These are phyloP conservation scores for Claviceps arundinis DNA, from an alignment of 2,329 filamentous ascomycete species.

Conservation along the genomic window DNA sequence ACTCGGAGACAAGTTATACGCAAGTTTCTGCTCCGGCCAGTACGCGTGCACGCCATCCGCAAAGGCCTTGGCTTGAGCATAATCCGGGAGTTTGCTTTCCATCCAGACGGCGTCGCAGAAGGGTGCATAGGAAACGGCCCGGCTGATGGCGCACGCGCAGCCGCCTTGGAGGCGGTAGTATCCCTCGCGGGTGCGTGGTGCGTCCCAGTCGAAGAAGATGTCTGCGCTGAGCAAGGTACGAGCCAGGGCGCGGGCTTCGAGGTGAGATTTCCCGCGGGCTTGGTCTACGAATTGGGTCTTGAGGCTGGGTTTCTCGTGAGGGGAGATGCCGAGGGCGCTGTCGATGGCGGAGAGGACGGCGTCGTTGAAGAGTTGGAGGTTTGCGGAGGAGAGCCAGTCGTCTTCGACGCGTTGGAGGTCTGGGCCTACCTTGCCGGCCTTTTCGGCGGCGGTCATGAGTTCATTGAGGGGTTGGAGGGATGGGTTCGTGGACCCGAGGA, in stretches of 20 bases:
- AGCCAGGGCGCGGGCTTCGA: constrained; percentile 69
- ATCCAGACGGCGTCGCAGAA: constrained; percentile 98
- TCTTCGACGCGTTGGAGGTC: constrained; percentile 89
- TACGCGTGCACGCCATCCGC: constrained; percentile 85
- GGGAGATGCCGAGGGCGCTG: constrained; percentile 30
- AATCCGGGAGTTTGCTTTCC: constrained; percentile 96
- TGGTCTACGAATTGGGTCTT: constrained; percentile 50
- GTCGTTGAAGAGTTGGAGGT: constrained; percentile 79
- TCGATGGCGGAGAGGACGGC: constrained; percentile 77
- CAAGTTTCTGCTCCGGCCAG: constrained; percentile 95
- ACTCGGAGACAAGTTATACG: constrained; percentile 95
- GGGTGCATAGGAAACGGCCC: constrained; percentile 80
- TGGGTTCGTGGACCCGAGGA: constrained; percentile 79
- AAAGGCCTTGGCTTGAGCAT: constrained; percentile 80
- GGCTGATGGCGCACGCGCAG: constrained; percentile 80
- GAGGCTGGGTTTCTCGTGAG: constrained; percentile 53
- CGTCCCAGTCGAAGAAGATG: constrained; percentile 89
- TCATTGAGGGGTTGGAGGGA: constrained; percentile 73
- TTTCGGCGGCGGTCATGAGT: constrained; percentile 78
- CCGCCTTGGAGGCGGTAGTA: constrained; percentile 90
- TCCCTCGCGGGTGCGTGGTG: constrained; percentile 83
- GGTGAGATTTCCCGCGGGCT: constrained; percentile 75
- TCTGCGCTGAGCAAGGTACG: constrained; percentile 65
- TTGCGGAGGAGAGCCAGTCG: constrained; percentile 65
- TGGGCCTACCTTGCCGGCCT: constrained; percentile 63